Conservation (phyloP, 1,284 basidiomycete genomes). For the Apiotrichum siamense region DNA sequence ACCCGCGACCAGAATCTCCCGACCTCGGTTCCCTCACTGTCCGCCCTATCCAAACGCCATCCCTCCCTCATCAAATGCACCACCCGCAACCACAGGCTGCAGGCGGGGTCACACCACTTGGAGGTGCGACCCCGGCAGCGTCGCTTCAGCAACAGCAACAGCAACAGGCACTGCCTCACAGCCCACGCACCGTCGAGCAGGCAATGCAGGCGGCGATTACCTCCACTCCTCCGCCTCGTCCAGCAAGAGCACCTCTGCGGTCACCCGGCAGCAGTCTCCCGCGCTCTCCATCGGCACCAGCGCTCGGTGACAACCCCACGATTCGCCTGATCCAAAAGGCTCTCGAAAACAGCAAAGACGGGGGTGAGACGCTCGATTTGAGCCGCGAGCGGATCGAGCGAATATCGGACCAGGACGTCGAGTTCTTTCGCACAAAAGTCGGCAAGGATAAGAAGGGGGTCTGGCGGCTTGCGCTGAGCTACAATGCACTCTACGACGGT, state of each 20-base stretch:
- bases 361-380: constrained; percentile 73
- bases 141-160: background rate
- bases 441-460: constrained; percentile 56
- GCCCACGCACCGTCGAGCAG: background rate
- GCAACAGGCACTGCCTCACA: background rate
- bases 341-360: constrained; percentile 62
- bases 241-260: constrained; percentile 6
- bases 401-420: constrained; percentile 64
- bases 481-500: constrained; percentile 65
- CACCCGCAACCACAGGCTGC: background rate
- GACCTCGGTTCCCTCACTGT: background rate
- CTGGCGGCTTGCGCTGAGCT: constrained; percentile 74
- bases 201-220: background rate
- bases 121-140: background rate
- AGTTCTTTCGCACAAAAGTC: constrained; percentile 58
- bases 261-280: constrained; percentile 8
- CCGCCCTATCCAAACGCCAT: background rate
- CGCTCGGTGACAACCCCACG: constrained; percentile 1
- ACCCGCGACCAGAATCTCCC: background rate
- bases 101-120: background rate
- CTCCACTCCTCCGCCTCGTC: constrained; percentile 10
- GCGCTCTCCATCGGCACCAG: constrained; percentile 3
- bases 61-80: background rate
- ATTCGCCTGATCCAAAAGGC: constrained; percentile 56
- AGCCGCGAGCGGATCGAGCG: constrained; percentile 66